These are phyloP conservation scores for Fusarium sp. DNA, from an alignment of 2,329 filamentous ascomycete genomes.

Conservation along the genomic window DNA sequence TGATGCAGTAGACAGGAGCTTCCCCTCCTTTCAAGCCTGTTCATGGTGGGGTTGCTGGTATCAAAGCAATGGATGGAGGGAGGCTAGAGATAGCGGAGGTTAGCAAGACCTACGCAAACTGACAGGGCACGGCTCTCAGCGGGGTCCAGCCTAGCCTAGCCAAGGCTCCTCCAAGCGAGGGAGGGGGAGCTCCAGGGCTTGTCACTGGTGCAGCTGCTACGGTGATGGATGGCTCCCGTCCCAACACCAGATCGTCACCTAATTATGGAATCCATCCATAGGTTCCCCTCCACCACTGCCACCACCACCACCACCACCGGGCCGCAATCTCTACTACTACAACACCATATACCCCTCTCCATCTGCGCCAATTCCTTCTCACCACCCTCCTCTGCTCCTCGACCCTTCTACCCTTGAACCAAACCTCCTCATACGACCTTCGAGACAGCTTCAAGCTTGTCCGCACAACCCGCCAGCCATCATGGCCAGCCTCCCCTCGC, in stretches of 20 bases:
- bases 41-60: background rate
- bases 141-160: constrained; percentile 25
- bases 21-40: constrained; percentile 13
- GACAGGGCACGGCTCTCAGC: constrained; percentile 31
- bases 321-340: constrained; percentile 5
- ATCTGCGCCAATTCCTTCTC: constrained; percentile 13
- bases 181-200: constrained; percentile 20
- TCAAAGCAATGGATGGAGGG: background rate
- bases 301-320: background rate
- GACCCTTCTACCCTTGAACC: background rate
- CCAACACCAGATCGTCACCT: constrained; percentile 34
- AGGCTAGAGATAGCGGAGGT: background rate
- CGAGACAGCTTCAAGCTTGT: constrained; percentile 10
- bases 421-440: background rate
- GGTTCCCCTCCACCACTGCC: constrained; percentile 15
- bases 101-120: background rate
- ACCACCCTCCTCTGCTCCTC: background rate
- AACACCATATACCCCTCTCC: constrained; percentile 17
- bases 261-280: constrained; percentile 14
- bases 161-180: constrained; percentile 12
- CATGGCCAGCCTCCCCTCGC: constrained; percentile 54
- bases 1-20: constrained; percentile 1
- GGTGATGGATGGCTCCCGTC: background rate
- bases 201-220: constrained; percentile 10
- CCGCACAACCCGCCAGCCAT: constrained; percentile 34